Evolutionary conservation across 2,329 filamentous ascomycete genomes (phyloP).

Genomic region (Xylariaceae sp.): DNA sequence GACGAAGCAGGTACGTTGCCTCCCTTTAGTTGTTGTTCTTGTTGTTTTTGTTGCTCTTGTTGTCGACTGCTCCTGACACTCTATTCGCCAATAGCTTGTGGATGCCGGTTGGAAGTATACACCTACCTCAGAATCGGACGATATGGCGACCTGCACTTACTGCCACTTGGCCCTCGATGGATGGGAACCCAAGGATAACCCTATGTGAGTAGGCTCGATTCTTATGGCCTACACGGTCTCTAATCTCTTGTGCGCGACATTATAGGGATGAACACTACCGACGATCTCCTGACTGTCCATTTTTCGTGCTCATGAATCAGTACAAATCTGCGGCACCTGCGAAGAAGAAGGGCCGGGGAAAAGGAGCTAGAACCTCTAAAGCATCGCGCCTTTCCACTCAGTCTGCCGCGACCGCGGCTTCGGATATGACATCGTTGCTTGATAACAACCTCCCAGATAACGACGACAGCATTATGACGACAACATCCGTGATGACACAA

Average conservation of each 20-base stretch:
- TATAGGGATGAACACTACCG: conserved; percentile 76
- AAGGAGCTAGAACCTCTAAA: conserved; percentile 57
- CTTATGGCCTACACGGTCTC: background rate
- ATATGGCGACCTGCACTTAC: conserved; percentile 87
- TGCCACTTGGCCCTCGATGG: conserved; percentile 86
- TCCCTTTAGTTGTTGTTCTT: background rate
- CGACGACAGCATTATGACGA: conserved; percentile 57
- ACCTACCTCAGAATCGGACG: conserved; percentile 73
- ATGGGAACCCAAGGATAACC: conserved; percentile 91
- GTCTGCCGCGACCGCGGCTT: conserved; percentile 46
- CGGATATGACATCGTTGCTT: conserved; percentile 44
- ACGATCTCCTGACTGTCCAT: conserved; percentile 72
- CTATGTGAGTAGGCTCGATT: conserved; percentile 54
- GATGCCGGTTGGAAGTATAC: conserved; percentile 94
- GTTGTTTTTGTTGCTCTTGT: background rate
- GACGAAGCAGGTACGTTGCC: conserved; percentile 64
- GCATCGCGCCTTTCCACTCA: conserved; percentile 59
- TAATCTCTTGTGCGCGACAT: conserved; percentile 8
- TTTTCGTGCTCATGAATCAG: conserved; percentile 65
- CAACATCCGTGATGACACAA: conserved; percentile 52
- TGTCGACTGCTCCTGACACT: conserved; percentile 1
- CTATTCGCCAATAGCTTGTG: conserved; percentile 58
- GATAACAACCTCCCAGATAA: conserved; percentile 47
- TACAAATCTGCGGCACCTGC: conserved; percentile 40
- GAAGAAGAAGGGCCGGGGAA: conserved; percentile 53